phyloP scores from a whole-genome alignment of 23 red algal species.

The Chondrus crispus region DNA sequence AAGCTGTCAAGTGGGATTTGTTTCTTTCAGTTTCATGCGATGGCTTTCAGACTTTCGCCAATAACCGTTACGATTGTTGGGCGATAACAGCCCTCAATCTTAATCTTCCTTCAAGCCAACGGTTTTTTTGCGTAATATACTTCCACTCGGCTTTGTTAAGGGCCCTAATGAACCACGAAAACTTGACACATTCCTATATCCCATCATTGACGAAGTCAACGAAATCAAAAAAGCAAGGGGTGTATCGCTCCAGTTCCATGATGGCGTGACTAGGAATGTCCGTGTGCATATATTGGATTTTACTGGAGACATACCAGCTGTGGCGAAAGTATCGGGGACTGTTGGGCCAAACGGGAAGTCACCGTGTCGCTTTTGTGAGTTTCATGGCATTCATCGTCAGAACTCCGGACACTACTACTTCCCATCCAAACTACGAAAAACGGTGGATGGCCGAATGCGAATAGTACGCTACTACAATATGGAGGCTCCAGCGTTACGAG shows the following conservation, averaged over 20 bases:
- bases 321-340: background rate
- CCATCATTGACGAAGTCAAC: background rate
- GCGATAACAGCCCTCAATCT: constrained; percentile 2
- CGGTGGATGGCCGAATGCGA: background rate
- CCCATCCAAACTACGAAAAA: background rate
- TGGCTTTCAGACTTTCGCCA: background rate
- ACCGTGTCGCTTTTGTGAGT: background rate
- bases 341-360: background rate
- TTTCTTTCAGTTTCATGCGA: background rate
- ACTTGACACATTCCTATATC: background rate
- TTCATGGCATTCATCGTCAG: background rate
- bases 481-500: background rate
- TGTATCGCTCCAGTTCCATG: background rate
- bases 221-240: background rate
- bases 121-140: background rate
- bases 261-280: background rate
- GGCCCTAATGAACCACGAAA: background rate
- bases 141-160: background rate
- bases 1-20: background rate
- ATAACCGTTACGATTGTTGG: background rate
- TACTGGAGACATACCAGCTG: background rate
- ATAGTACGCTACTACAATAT: background rate
- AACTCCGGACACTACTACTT: background rate
- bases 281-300: constrained; percentile 7
- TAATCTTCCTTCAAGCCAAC: background rate